Percentiles rank a stretch among this genome's conserved stretches.
phyloP scores from a whole-genome alignment of 371 early-diverging fungal genomes.

The Saksenaea vasiformis region DNA sequence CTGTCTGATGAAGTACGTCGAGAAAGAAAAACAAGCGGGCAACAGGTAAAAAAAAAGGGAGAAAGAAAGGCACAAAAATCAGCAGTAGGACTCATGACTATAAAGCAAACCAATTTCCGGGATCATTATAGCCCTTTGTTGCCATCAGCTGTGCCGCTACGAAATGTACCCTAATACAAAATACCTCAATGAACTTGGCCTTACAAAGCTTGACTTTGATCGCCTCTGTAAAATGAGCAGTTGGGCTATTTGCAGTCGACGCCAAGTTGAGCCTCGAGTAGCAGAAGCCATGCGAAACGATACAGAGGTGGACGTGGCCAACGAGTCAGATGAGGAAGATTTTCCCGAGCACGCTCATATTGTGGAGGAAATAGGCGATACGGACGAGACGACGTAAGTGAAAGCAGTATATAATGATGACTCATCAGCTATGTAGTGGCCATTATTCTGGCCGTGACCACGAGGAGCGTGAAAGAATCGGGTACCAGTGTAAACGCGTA shows the following conservation, averaged over 20 bases:
- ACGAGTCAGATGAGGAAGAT: slow-evolving; percentile 22
- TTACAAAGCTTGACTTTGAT: slow-evolving; percentile 58
- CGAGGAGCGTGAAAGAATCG: slow-evolving; percentile 63
- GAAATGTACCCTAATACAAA: slow-evolving; percentile 73
- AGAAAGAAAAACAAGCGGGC: slow-evolving; percentile 32
- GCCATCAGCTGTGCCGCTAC: slow-evolving; percentile 86
- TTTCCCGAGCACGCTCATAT: slow-evolving; percentile 45
- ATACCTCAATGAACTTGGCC: slow-evolving; percentile 56
- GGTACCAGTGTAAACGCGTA: slow-evolving; percentile 76
- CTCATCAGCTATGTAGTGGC: slow-evolving; percentile 18
- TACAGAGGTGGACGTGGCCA: slow-evolving; percentile 3
- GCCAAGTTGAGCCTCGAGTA: slow-evolving; percentile 11
- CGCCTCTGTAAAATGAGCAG: slow-evolving; percentile 68
- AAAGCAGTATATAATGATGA: not conserved
- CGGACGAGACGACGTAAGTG: slow-evolving; percentile 50
- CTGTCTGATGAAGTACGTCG: slow-evolving; percentile 67
- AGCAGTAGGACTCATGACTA: no score
- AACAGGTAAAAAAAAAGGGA: slow-evolving; percentile 27
- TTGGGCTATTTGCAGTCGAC: slow-evolving; percentile 70
- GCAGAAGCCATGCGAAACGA: slow-evolving; percentile 12
- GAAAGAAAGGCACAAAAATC: slow-evolving; percentile 1
- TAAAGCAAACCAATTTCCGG: slow-evolving; percentile 63
- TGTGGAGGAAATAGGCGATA: slow-evolving; percentile 46
- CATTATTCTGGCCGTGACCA: slow-evolving; percentile 67
- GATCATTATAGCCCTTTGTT: slow-evolving; percentile 87